Evolutionary conservation across 306 rosid species (phyloP), one percentile per base, ranked within the genome.

Genomic region (Macrotyloma uniflorum): DNA sequence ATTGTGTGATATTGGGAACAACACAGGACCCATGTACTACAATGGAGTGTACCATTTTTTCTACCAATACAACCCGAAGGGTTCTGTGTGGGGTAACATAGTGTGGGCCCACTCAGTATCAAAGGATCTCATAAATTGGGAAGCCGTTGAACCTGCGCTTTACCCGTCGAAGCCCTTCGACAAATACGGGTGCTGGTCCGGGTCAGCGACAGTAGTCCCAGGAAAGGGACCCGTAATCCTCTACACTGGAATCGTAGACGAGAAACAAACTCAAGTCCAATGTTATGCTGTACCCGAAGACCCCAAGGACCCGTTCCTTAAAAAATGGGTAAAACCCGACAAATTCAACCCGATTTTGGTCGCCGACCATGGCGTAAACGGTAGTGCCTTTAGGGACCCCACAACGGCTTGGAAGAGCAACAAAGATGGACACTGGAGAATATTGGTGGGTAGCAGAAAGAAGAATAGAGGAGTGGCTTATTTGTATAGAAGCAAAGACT

Each of bases 71-170:
- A 95, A 95, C 12, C 98, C 99, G 1, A 84, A 89, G 5, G 99
- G 99, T 0, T 83, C 98, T 0, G 93, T 89, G 6, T 95, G 99
- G 99, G 98, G 98, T 0, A 93, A 95, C 74, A 93, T 95, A 5
- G 97, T 89, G 13, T 95, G 99, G 99, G 99, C 98, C 3, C 98
- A 95, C 74, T 87, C 99, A 0, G 73, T 95, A 0, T 95, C 99
- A 6, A 89, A 35, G 43, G 99, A 93, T 18, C 54, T 95, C 1
- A 79, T 95, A 47, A 93, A 89, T 1, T 95, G 99, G 99, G 33
- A 85, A 35, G 49, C 86, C 4, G 77, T 95, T 1, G 87, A 83
- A 3, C 88, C 54, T 0, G 95, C 96, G 0, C 26, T 92, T 2
- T 81, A 77, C 73, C 98, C 99, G 3, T 89, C 94, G 0, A 86